phyloP scores from a whole-genome alignment of 1,284 basidiomycete species.

The Fistulinella cinereoalba region DNA sequence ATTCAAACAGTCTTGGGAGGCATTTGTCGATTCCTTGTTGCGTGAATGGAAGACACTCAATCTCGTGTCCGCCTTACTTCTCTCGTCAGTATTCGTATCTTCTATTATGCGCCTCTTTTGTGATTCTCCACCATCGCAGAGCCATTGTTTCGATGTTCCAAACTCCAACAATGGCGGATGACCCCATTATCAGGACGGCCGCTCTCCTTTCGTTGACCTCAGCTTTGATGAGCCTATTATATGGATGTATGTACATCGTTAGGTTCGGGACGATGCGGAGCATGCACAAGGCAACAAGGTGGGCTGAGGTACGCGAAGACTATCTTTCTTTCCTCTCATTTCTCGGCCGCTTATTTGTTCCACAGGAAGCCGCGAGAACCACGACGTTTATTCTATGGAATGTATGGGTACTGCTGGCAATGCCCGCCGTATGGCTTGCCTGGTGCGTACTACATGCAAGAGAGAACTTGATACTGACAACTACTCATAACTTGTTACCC shows the following conservation, averaged over 20 bases:
- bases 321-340: neutral
- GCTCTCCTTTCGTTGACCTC: slow-evolving; percentile 66
- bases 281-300: slow-evolving; percentile 71
- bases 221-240: slow-evolving; percentile 70
- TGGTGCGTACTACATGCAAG: slow-evolving; percentile 44
- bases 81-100: slow-evolving; percentile 50
- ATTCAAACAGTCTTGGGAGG: slow-evolving; percentile 73
- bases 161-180: slow-evolving; percentile 52
- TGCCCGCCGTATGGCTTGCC: slow-evolving; percentile 72
- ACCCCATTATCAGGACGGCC: slow-evolving; percentile 64
- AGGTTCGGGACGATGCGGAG: slow-evolving; percentile 75
- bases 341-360: neutral
- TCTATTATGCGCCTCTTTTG: neutral
- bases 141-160: slow-evolving; percentile 77
- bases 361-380: slow-evolving; percentile 65
- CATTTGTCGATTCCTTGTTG: slow-evolving; percentile 64
- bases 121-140: slow-evolving; percentile 34
- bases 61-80: slow-evolving; percentile 65
- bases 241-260: slow-evolving; percentile 75
- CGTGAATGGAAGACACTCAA: slow-evolving; percentile 79
- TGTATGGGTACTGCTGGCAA: slow-evolving; percentile 73
- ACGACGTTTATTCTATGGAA: slow-evolving; percentile 73
- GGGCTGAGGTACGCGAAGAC: slow-evolving; percentile 61
- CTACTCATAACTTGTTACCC: neutral
- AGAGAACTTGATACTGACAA: neutral